Base-by-base conservation (phyloP, 164 flowering plant species). In the Tetrastigma voinierianum region DNA sequence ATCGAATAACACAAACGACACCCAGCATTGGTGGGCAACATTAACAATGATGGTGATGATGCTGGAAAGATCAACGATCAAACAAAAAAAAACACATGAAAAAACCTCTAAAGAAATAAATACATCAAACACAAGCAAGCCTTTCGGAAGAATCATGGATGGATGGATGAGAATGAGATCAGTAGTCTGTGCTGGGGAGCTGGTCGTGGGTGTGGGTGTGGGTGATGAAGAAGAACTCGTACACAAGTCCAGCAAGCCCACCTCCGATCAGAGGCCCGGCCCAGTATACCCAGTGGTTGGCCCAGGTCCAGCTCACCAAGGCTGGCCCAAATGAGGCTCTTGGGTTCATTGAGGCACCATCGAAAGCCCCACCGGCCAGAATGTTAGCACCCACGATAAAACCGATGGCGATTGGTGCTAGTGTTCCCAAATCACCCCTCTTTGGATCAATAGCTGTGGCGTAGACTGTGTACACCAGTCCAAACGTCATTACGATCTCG, bases 311-410 rank as follows among this genome's bases (percentile, higher is more conserved):
- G 71, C 91, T 82, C 64, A 87, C 90, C 54, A 88, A 21, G 13
- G 96, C 91, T 0, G 96, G 93, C 7, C 96, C 96, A 54, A 90
- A 87, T 0, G 93, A 77, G 2, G 84, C 86, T 7, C 91, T 90
- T 4, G 96, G 96, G 87, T 90, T 90, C 96, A 90, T 90, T 0
- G 96, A 88, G 0, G 90, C 93, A 3, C 96, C 96, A n/a, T 74
- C 80, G 56, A 90, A 90, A 0, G 93, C 87, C 3, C 93, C 96
- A 12, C 93, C 93, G 0, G 73, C 91, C 48, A 90, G 66, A 21
- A 87, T 84, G 74, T 90, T 90, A 12, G 96, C 96, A 2, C 90
- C 96, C 57, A 88, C 89, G 2, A 88, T 84, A 72, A 88, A 81
- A 54, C 97, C 97, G 53, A 89, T 87, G 0, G 94, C 97, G 4